These are phyloP conservation scores for Phytophthora crassamura DNA, from an alignment of 352 stramenopile species.

Conservation along the genomic window DNA sequence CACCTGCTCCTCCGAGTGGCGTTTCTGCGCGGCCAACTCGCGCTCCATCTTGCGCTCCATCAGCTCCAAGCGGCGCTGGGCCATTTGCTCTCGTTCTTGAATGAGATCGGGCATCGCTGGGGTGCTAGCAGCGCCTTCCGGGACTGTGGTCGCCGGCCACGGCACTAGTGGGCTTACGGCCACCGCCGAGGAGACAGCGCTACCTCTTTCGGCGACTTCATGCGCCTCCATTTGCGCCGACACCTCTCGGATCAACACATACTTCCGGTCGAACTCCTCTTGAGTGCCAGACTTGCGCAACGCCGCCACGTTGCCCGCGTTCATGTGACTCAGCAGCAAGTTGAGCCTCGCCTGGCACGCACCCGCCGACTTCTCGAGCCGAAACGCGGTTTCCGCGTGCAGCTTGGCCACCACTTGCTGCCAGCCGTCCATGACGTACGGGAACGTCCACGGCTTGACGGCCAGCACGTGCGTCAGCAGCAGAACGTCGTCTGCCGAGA, in stretches of 20 bases:
- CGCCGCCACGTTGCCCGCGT: conserved; percentile 26
- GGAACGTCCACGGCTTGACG: conserved; percentile 33
- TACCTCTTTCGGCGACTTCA: background rate
- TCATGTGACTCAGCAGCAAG: conserved; percentile 31
- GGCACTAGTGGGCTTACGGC: background rate
- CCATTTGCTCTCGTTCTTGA: conserved; percentile 18
- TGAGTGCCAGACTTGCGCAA: conserved; percentile 36
- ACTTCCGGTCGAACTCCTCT: conserved; percentile 32
- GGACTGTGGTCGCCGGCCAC: background rate
- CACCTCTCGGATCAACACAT: conserved; percentile 26
- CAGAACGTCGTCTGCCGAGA: conserved; percentile 39
- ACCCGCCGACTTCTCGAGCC: conserved; percentile 36
- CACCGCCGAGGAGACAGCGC: no score
- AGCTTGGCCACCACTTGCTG: conserved; percentile 31
- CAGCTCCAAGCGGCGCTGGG: conserved; percentile 29
- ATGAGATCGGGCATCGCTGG: background rate
- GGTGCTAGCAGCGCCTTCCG: background rate
- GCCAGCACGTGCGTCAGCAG: conserved; percentile 33
- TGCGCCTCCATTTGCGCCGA: conserved; percentile 3
- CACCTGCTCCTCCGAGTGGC: conserved; percentile 38
- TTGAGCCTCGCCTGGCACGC: conserved; percentile 33
- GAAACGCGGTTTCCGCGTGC: conserved; percentile 12
- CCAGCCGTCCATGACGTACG: conserved; percentile 38
- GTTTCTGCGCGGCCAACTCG: conserved; percentile 33
- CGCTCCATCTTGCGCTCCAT: conserved; percentile 39